Conservation (phyloP, 805 yeast genomes). For the Wickerhamomyces sydowiorum region DNA sequence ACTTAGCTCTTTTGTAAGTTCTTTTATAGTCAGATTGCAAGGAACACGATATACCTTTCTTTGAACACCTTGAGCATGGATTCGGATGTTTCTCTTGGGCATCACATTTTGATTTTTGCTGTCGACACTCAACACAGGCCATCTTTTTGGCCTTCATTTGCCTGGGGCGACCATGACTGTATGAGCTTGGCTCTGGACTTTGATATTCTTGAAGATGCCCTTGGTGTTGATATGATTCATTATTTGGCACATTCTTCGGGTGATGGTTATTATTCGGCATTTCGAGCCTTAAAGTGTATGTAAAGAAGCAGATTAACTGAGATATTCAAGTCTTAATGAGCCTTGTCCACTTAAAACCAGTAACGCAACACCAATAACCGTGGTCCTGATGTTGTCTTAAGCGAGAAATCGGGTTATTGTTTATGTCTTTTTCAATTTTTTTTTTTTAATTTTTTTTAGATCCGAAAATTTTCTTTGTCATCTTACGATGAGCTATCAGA, state of each 20-base stretch:
- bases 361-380: no score
- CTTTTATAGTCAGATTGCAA: conserved; percentile 80
- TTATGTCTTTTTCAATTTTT: not conserved
- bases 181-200: no score
- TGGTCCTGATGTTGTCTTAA: not conserved
- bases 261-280: no score
- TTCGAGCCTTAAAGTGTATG: no score
- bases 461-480: not conserved
- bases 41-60: conserved; percentile 64
- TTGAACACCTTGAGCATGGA: conserved; percentile 79
- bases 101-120: conserved; percentile 90
- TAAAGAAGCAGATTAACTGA: no score
- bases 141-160: conserved; percentile 41
- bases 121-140: conserved; percentile 95
- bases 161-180: no score
- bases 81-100: conserved; percentile 69
- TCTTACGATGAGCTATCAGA: no score
- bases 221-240: no score
- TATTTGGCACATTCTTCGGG: no score
- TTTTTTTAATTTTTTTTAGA: not conserved
- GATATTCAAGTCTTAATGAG: no score
- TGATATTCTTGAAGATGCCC: no score
- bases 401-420: not conserved
- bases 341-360: no score
- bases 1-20: conserved; percentile 80